Conservation (phyloP, 2,329 filamentous ascomycete species). For the Scleromitrula shiraiana region DNA sequence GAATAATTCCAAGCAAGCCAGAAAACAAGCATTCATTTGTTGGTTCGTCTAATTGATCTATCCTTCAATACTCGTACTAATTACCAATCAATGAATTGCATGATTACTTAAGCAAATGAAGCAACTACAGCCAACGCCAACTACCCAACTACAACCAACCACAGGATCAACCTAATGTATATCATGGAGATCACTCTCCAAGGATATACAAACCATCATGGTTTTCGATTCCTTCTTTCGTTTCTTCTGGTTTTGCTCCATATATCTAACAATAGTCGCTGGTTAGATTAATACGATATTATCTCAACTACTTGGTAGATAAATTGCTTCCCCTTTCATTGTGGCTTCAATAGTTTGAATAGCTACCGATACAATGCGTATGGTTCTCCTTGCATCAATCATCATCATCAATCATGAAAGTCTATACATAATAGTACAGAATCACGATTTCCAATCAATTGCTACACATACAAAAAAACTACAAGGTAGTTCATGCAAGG, state of each 20-base stretch:
- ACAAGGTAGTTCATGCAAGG: not conserved
- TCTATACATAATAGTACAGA: not conserved
- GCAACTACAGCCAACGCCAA: too few species aligned
- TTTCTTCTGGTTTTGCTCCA: not conserved
- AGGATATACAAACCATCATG: not conserved
- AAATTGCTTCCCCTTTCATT: not conserved
- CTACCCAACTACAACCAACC: too few species aligned
- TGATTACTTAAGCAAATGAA: too few species aligned
- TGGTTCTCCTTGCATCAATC: not conserved
- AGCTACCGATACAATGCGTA: not conserved
- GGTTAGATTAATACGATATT: too few species aligned
- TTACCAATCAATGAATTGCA: too few species aligned
- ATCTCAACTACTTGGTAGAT: too few species aligned
- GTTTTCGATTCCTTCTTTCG: not conserved
- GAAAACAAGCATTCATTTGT: too few species aligned
- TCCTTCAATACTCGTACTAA: too few species aligned
- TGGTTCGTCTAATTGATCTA: too few species aligned
- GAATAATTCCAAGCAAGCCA: too few species aligned
- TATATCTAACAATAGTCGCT: too few species aligned
- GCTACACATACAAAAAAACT: not conserved
- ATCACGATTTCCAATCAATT: not conserved
- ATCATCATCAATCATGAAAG: not conserved
- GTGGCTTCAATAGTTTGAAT: conserved; percentile 9
- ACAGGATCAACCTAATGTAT: not conserved
- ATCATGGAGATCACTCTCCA: too few species aligned